Base-by-base conservation (phyloP, 2,329 filamentous ascomycete species). In the Thelonectria discophora region DNA sequence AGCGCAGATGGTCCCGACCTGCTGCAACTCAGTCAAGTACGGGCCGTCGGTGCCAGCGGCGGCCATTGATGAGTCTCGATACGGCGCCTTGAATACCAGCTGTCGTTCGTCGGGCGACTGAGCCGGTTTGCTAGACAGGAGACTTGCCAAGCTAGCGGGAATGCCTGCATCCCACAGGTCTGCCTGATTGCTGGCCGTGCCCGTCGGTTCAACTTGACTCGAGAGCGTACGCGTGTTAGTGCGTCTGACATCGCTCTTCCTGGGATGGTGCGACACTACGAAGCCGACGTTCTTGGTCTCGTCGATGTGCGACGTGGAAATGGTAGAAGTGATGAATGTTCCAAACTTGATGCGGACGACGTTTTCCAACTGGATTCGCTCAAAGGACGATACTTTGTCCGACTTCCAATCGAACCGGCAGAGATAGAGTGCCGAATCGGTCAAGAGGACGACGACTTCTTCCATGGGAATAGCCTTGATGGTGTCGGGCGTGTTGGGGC, bases 401-500 rank as follows among this genome's bases (percentile, higher is more conserved):
- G 93, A 89, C 65, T 91, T 91, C 93, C 94, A 98, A 76, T 98
- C 93, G 69, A 98, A 94, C 13, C 92, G 88, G 75, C 94, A 97
- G 63, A 92, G 88, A 74, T 98, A 98, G 3, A 98, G 76, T 0
- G 93, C 94, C 0, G 84, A 83, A 66, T 97, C 90, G 0, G 95
- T 98, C 32, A 99, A 81, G 0, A 99, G 82, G 1, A 99, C 82
- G 1, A 99, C 91, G 0, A 90, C 90, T 73, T 99, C 94, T 70
- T 97, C 93, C 67, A 98, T 91, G 0, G 93, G 90, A 39, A 89
- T 82, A 3, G 90, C 86, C 53, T 82, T 85, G 65, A 92, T 79
- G 0, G 88, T 89, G 71, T 94, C 90, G 1, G 90, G 85, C 18
- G 86, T 80, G 5, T 85, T 86, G 1, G 95, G 94, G 30, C 90